phyloP scores from a whole-genome alignment of 179 eudicot species.

The Amaranthus tricolor region DNA sequence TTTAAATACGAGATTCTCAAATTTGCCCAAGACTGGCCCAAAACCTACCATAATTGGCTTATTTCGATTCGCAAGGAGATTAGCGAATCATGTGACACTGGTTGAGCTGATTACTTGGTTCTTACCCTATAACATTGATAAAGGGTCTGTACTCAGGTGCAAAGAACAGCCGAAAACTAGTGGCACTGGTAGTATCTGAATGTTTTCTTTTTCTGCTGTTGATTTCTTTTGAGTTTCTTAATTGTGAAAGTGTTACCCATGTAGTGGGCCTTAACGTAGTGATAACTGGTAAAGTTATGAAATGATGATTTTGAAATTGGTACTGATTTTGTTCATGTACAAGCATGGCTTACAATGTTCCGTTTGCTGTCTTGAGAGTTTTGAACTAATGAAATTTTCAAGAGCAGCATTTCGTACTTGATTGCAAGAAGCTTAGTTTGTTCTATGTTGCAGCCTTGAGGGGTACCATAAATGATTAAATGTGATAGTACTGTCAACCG shows the following conservation, averaged over 20 bases:
- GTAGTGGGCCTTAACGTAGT: neutral
- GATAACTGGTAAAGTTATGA: neutral
- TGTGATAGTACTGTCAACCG: neutral
- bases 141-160: neutral
- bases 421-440: neutral
- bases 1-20: too few relatives aligned
- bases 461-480: neutral
- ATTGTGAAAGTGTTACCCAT: neutral
- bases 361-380: neutral
- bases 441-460: neutral
- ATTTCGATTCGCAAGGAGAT: too few relatives aligned
- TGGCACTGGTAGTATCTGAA: neutral
- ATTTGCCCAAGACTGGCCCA: too few relatives aligned
- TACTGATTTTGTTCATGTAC: neutral
- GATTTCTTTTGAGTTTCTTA: neutral
- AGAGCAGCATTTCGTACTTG: neutral
- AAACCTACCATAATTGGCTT: too few relatives aligned
- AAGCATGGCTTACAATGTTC: neutral
- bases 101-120: neutral
- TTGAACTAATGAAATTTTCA: neutral
- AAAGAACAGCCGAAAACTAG: neutral
- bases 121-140: neutral
- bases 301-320: neutral
- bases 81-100: too few relatives aligned
- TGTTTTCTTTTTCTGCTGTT: neutral